These are phyloP conservation scores for Nitzschia sp. DNA, from an alignment of 108 stramenopile genomes.

Conservation along the genomic window DNA sequence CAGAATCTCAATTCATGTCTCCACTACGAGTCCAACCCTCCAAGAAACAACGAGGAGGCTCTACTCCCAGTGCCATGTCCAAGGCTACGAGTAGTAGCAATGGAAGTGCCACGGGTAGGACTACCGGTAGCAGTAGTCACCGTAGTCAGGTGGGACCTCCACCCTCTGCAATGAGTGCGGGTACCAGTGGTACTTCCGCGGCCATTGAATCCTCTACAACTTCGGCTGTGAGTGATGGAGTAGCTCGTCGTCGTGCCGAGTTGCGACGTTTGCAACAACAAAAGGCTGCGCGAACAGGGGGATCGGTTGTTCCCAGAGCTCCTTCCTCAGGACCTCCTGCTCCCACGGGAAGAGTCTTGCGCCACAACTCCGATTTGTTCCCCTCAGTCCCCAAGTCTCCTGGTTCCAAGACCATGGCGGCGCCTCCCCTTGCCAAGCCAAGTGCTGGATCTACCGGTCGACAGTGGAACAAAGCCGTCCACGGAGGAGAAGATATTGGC, in stretches of 20 bases:
- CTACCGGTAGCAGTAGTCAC: not conserved
- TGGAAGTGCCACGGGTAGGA: not conserved
- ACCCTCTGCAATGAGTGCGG: not conserved
- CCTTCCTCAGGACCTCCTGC: conserved; percentile 3
- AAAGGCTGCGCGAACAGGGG: conserved; percentile 2
- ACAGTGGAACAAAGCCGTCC: not conserved
- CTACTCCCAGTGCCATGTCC: conserved; percentile 24
- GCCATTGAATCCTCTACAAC: not conserved
- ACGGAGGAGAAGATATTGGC: not conserved
- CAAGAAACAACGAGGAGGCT: conserved; percentile 41
- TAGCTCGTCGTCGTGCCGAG: conserved; percentile 62
- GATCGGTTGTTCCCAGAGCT: not conserved
- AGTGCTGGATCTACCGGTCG: not conserved
- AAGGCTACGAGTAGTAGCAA: not conserved
- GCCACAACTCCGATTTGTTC: conserved; percentile 27
- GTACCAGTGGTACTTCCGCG: no score
- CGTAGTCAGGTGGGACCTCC: not conserved
- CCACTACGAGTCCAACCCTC: conserved; percentile 19
- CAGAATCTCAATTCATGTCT: conserved; percentile 12
- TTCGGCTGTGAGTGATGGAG: conserved; percentile 39
- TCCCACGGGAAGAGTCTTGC: not conserved
- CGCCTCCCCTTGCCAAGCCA: conserved; percentile 22
- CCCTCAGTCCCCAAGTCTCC: conserved; percentile 28
- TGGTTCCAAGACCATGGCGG: not conserved
- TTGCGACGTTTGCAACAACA: conserved; percentile 51